Percentiles rank a stretch among this genome's conserved stretches.
phyloP scores from a whole-genome alignment of 495 filamentous ascomycete genomes.

The Lophiotrema nucula region DNA sequence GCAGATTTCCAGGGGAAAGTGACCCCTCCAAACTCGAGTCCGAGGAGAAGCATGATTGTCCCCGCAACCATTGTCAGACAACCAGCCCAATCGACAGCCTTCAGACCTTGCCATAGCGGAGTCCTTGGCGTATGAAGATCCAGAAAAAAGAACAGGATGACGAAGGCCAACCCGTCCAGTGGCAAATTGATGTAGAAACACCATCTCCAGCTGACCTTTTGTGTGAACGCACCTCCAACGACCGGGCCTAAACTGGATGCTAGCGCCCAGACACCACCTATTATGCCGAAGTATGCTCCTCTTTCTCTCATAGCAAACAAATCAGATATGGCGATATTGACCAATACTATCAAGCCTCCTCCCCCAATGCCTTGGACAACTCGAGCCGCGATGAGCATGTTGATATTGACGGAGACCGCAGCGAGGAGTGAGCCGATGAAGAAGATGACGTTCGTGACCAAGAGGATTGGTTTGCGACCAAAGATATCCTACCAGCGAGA shows the following conservation, averaged over 20 bases:
- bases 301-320: slow-evolving; percentile 66
- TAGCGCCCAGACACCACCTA: slow-evolving; percentile 46
- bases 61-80: slow-evolving; percentile 66
- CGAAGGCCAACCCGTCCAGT: slow-evolving; percentile 66
- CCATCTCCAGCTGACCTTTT: slow-evolving; percentile 42
- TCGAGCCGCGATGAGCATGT: slow-evolving; percentile 72
- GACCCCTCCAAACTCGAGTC: slow-evolving; percentile 52
- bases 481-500: slow-evolving; percentile 65
- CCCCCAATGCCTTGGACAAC: slow-evolving; percentile 82
- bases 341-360: slow-evolving; percentile 75
- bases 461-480: slow-evolving; percentile 76
- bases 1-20: slow-evolving; percentile 73
- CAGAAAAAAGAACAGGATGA: slow-evolving; percentile 67
- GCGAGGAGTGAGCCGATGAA: slow-evolving; percentile 73
- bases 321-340: slow-evolving; percentile 81
- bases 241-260: slow-evolving; percentile 44
- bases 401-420: slow-evolving; percentile 63
- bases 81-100: slow-evolving; percentile 75
- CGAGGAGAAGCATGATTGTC: slow-evolving; percentile 67
- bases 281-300: slow-evolving; percentile 44
- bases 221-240: slow-evolving; percentile 44
- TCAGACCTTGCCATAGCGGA: slow-evolving; percentile 65
- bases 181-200: slow-evolving; percentile 56
- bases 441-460: slow-evolving; percentile 71
- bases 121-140: slow-evolving; percentile 76